Base-by-base conservation (phyloP, 2,329 filamentous ascomycete genomes). In the Cercospora sp. region DNA sequence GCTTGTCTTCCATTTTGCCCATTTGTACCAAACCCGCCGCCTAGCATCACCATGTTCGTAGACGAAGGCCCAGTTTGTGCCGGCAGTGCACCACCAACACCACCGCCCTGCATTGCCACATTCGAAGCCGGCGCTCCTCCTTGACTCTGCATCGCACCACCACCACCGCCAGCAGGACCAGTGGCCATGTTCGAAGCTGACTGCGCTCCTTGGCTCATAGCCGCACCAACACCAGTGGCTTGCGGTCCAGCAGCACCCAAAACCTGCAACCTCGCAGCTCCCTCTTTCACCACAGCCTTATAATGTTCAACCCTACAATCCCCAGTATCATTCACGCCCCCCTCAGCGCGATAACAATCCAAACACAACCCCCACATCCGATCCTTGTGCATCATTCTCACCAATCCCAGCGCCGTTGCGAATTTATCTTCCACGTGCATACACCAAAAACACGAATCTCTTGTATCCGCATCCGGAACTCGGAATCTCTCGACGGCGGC, bases 361-460 rank as follows among this genome's bases (percentile, higher is more conserved):
- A 76, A 66, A 64, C 76, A 77, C 40, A 77, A 37, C 8, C 75
- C 76, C 75, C 75, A 77, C 21, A 77, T 58, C n/a, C 74, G 64
- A 21, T 72, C 70, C 40, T 62, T 65, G 24, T 76, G 74, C 67
- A 73, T 60, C 45, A 65, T 59, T 65, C 67, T 69, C 58, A 76
- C 71, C 9, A 73, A 12, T 13, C 63, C 61, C 55, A 76, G 16
- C 13, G 70, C 67, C 24, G 60, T 62, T 1, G 49, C 69, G 55
- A 77, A 76, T 7, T 61, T 60, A 18, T 67, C 68, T 28, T 73
- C 73, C 3, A 75, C 66, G 53, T 72, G 67, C 34, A 70, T 59
- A 67, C 76, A 77, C 69, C 73, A 76, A n/a, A 72, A 72, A 66
- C 75, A 77, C 53, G 71, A 69, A 26, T 77, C 74, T 40, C 63